Conservation (phyloP, 495 filamentous ascomycete species). For the Daldinia caldariorum region DNA sequence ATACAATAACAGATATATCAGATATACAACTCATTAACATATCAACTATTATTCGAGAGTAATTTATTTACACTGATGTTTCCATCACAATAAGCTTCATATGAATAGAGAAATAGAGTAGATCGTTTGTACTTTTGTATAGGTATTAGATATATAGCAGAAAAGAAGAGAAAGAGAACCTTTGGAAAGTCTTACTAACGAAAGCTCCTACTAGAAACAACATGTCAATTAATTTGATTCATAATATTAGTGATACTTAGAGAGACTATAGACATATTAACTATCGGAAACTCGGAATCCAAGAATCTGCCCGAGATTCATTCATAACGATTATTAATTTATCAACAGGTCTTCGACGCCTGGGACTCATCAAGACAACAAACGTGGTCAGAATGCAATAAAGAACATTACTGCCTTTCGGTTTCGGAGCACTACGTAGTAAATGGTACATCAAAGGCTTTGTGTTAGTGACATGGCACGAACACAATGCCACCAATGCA, state of each 20-base stretch:
- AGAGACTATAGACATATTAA: neutral
- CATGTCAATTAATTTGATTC: neutral
- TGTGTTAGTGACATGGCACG: neutral
- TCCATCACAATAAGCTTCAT: too few relatives aligned
- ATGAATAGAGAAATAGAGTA: too few relatives aligned
- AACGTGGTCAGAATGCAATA: neutral
- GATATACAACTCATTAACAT: too few relatives aligned
- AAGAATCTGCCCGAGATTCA: too few relatives aligned
- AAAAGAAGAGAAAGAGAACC: neutral
- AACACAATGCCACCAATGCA: neutral
- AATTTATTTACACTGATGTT: too few relatives aligned
- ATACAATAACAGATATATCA: too few relatives aligned
- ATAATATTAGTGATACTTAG: neutral
- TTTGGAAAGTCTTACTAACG: neutral
- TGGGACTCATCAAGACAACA: neutral
- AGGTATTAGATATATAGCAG: neutral
- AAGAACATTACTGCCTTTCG: neutral
- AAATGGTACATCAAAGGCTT: neutral
- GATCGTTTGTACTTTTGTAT: too few relatives aligned
- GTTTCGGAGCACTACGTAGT: neutral
- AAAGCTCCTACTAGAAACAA: too few relatives aligned
- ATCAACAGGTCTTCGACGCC: too few relatives aligned
- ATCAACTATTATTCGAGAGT: too few relatives aligned
- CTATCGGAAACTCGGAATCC: neutral
- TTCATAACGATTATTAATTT: too few relatives aligned